These are phyloP conservation scores for Xerophyta viscosa DNA, from an alignment of 106 monocot genomes.

Conservation along the genomic window DNA sequence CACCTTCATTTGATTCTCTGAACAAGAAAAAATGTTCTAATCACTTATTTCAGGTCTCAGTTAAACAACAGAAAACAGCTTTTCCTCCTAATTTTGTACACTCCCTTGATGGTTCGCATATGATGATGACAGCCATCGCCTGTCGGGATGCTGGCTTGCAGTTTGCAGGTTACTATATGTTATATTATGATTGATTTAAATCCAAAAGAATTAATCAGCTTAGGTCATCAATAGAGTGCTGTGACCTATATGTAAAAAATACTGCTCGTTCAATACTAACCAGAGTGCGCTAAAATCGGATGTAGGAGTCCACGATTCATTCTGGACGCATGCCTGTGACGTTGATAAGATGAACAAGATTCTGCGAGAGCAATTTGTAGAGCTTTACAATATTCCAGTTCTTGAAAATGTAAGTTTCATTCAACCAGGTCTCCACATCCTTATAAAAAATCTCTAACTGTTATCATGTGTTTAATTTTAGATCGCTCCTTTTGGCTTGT, in stretches of 20 bases:
- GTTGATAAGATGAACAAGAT: conserved; percentile 80
- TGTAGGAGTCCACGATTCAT: conserved; percentile 89
- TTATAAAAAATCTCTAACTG: no score
- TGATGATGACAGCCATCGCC: conserved; percentile 97
- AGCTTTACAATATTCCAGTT: conserved; percentile 68
- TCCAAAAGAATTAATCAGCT: background rate
- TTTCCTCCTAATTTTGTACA: conserved; percentile 96
- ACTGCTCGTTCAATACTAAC: background rate
- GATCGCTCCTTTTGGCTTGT: no score
- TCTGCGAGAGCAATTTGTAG: conserved; percentile 80
- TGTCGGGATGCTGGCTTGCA: conserved; percentile 66
- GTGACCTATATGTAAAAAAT: background rate
- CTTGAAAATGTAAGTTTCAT: conserved; percentile 80
- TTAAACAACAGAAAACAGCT: conserved; percentile 76
- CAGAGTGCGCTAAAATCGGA: background rate
- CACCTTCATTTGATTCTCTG: background rate
- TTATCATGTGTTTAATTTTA: no score
- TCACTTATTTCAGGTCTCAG: conserved; percentile 46
- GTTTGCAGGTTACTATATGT: conserved; percentile 63
- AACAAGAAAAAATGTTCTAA: background rate
- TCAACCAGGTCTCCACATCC: no score
- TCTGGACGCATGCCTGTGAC: conserved; percentile 90
- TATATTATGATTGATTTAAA: background rate
- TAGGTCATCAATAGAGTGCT: background rate
- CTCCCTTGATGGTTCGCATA: conserved; percentile 97